Percentiles rank a stretch among this genome's conserved stretches.
phyloP scores from a whole-genome alignment of 108 stramenopile species.

The Conticribra guillardii region DNA sequence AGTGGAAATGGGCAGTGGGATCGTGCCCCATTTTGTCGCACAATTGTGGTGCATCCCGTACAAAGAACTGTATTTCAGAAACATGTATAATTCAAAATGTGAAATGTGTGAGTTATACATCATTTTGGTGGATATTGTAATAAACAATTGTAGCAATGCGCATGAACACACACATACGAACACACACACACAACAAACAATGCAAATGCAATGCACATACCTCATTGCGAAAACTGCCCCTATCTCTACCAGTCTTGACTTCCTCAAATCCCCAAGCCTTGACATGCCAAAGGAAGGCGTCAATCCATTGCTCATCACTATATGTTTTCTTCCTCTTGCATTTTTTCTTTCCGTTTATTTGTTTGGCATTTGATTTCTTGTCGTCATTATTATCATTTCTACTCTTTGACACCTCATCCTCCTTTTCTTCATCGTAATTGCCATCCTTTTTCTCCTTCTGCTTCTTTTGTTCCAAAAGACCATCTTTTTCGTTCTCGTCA shows the following conservation, averaged over 20 bases:
- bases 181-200: too few relatives aligned
- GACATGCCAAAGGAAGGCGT: background rate
- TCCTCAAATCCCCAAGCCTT: conserved; percentile 8
- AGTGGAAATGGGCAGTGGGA: background rate
- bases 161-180: background rate
- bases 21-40: background rate
- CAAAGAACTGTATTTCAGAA: conserved; percentile 12
- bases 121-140: too few relatives aligned
- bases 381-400: background rate
- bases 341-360: too few relatives aligned
- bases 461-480: too few relatives aligned
- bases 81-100: background rate
- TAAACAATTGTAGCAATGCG: background rate
- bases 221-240: conserved; percentile 9
- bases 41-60: background rate
- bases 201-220: conserved; percentile 8
- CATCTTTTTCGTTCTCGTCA: too few relatives aligned
- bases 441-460: too few relatives aligned
- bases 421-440: too few relatives aligned
- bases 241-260: conserved; percentile 6
- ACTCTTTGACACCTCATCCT: background rate
- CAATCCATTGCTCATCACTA: conserved; percentile 11
- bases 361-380: background rate
- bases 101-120: conserved; percentile 3
- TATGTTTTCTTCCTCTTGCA: background rate